A percentile compares a stretch with the other conserved stretches of the same genome.
These are phyloP conservation scores for Filobasidium floriforme DNA, from an alignment of 768 basidiomycete species.

Conservation along the genomic window DNA sequence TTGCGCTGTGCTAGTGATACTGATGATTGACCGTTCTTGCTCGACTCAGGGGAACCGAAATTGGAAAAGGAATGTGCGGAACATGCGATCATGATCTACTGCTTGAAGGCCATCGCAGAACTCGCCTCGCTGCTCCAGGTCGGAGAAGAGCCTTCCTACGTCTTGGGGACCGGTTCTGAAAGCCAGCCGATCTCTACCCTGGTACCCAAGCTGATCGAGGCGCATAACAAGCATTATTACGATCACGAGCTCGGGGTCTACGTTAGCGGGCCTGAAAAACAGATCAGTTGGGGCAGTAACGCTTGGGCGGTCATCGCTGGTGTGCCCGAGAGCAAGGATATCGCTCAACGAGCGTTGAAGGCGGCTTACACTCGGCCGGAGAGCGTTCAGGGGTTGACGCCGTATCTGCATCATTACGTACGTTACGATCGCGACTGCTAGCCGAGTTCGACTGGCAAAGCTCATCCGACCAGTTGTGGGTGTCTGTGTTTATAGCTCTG, in stretches of 20 bases:
- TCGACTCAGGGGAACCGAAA: slow-evolving; percentile 23
- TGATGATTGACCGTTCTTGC: background rate
- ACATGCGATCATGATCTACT: slow-evolving; percentile 28
- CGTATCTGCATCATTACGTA: slow-evolving; percentile 32
- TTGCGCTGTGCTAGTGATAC: too few relatives aligned
- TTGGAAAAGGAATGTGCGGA: slow-evolving; percentile 25
- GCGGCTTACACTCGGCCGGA: slow-evolving; percentile 17
- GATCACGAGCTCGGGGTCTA: slow-evolving; percentile 18
- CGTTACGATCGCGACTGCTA: background rate
- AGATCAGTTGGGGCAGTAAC: slow-evolving; percentile 32
- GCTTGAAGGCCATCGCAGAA: slow-evolving; percentile 20
- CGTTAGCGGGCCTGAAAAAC: slow-evolving; percentile 24
- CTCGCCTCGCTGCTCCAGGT: slow-evolving; percentile 24
- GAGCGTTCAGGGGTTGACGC: slow-evolving; percentile 24
- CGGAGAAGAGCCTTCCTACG: slow-evolving; percentile 16
- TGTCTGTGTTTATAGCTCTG: slow-evolving; percentile 22
- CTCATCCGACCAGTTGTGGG: too few relatives aligned
- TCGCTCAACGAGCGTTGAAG: slow-evolving; percentile 26
- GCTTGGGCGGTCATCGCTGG: slow-evolving; percentile 33
- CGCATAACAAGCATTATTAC: slow-evolving; percentile 23
- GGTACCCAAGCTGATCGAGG: slow-evolving; percentile 15
- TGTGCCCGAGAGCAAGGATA: slow-evolving; percentile 13
- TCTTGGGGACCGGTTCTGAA: background rate
- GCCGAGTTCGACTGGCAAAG: too few relatives aligned
- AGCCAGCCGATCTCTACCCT: slow-evolving; percentile 13